Base-by-base conservation (phyloP, 148 eudicot genomes). In the Cornus florida region DNA sequence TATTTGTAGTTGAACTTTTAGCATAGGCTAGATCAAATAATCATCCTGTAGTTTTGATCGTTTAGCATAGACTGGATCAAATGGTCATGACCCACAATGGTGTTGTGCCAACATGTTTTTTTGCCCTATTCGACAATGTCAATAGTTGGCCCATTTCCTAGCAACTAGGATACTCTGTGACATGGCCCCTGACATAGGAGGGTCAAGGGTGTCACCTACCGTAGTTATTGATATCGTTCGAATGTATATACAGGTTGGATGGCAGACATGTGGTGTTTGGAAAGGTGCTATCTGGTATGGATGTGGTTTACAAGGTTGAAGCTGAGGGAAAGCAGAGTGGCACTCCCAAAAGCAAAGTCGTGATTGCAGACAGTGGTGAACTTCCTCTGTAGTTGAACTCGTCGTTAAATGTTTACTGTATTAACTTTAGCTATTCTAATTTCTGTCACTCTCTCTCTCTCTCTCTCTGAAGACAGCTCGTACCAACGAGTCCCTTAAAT, bases 251-350 rank as follows among this genome's bases (percentile, higher is more conserved):
- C 90, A 96, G 99, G 99, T 96, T 96, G 91, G 99, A 96, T 83
- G 99, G 97, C 19, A 86, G 85, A 71, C 99, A 96, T 74, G 99
- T 96, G 0, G 99, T 96, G 24, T 96, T 96, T 65, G 98, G 99
- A 59, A 96, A 96, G 86, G 99, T 96, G n/a, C 76, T 96, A 39
- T 93, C 99, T 1, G 99, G 99, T 77, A 96, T 96, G 99, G 99
- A 96, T 75, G 98, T 96, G 32, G 95, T 96, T 73, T 96, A 96
- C 88, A 93, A 96, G 88, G 71, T 96, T 32, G 99, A 96, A 92
- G 99, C 99, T 9, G 99, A 96, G 83, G 99, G 99, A 38, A 83
- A 43, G 28, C 99, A 96, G 85, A 92, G 86, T 73, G 99, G 98
- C 84, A 84, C 92, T 3, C 99, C 99, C 66, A 93, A 93, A 81